These are phyloP conservation scores for Arachis monticola DNA, from an alignment of 331 rosid species.

Conservation along the genomic window DNA sequence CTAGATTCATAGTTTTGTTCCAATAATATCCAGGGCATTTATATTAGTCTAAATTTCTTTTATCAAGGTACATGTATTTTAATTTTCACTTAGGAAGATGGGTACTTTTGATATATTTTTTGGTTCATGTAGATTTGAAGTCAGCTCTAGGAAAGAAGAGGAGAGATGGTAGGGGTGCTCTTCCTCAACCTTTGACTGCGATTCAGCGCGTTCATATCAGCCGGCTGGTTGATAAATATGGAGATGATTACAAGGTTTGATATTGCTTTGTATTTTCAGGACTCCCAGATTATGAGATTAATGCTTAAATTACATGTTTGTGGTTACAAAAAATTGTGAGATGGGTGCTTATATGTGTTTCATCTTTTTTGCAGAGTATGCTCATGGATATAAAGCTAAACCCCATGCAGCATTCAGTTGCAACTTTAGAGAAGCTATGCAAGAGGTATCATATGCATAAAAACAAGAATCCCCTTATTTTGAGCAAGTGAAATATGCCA, in stretches of 20 bases:
- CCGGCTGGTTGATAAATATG: constrained; percentile 68
- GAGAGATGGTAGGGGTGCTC: constrained; percentile 72
- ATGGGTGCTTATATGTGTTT: constrained; percentile 22
- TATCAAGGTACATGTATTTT: background rate
- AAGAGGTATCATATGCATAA: constrained; percentile 57
- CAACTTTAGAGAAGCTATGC: constrained; percentile 83
- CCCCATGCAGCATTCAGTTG: constrained; percentile 84
- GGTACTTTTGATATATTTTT: constrained; percentile 9
- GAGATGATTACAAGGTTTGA: constrained; percentile 68
- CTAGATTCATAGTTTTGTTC: too few species aligned
- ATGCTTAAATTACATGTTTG: constrained; percentile 13
- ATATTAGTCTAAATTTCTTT: too few species aligned
- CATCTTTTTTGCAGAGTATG: constrained; percentile 64
- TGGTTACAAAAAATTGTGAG: background rate
- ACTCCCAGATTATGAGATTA: constrained; percentile 3
- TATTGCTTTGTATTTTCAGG: background rate
- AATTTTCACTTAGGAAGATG: background rate
- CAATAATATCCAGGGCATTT: too few species aligned
- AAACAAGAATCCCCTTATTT: constrained; percentile 62
- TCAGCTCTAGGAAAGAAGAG: constrained; percentile 81
- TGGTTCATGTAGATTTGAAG: constrained; percentile 66
- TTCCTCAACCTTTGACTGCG: constrained; percentile 71
- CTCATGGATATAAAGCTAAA: constrained; percentile 85
- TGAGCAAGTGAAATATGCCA: constrained; percentile 28
- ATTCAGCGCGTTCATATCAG: constrained; percentile 71